A percentile compares a stretch with the other conserved stretches of the same genome.
phyloP scores from a whole-genome alignment of 1,139 yeast species.

The Geotrichum candidum region DNA sequence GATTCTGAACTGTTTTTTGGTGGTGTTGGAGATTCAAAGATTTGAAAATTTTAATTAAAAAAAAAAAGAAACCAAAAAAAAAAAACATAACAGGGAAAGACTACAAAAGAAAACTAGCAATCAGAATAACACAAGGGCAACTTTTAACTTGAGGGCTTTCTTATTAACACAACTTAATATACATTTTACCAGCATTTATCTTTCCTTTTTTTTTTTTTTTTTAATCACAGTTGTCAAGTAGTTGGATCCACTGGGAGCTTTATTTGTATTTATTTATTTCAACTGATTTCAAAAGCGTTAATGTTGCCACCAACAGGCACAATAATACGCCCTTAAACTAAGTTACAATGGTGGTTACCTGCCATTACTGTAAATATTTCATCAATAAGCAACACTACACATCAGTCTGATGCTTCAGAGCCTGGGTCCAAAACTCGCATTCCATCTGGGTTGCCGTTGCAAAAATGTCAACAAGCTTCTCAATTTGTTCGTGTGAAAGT shows the following conservation, averaged over 20 bases:
- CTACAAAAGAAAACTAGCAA: background rate
- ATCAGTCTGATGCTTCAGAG: constrained; percentile 25
- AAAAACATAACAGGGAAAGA: too few relatives aligned
- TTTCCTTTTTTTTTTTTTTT: background rate
- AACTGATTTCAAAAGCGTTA: background rate
- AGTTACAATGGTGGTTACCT: background rate
- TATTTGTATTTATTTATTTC: background rate
- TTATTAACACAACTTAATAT: constrained; percentile 2
- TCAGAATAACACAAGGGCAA: background rate
- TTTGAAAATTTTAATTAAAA: background rate
- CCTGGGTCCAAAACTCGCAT: constrained; percentile 54
- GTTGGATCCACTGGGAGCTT: background rate
- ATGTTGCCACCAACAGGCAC: too few relatives aligned
- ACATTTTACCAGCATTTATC: background rate
- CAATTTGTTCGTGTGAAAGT: constrained; percentile 40
- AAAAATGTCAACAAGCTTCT: constrained; percentile 52
- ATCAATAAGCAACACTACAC: background rate
- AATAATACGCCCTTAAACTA: too few relatives aligned
- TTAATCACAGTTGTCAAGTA: too few relatives aligned
- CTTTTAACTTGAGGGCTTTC: background rate
- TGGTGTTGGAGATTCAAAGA: background rate
- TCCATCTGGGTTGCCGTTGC: constrained; percentile 55
- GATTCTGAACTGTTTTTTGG: background rate
- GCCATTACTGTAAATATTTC: background rate
- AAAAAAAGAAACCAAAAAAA: background rate